Conservation (phyloP, 1,139 yeast genomes). For the Ogataea hybrid region DNA sequence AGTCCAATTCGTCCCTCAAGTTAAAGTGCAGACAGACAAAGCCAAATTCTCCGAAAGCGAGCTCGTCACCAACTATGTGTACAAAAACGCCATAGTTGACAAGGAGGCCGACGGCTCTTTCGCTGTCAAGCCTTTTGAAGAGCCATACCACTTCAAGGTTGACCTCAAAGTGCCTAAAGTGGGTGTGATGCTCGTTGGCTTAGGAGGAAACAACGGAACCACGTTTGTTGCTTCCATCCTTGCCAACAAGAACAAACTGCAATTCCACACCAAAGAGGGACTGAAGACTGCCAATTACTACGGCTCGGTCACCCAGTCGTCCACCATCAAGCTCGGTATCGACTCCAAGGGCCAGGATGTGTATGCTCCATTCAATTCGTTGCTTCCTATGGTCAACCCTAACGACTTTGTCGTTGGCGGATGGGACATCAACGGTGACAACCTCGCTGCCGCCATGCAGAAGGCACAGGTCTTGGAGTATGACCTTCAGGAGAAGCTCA, state of each 20-base stretch:
- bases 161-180: constrained; percentile 81
- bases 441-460: constrained; percentile 75
- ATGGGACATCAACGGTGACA: constrained; percentile 83
- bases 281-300: constrained; percentile 79
- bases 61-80: too few relatives aligned
- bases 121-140: constrained; percentile 67
- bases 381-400: constrained; percentile 87
- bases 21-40: too few relatives aligned
- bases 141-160: constrained; percentile 82
- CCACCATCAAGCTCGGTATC: constrained; percentile 87
- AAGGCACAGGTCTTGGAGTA: constrained; percentile 87
- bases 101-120: constrained; percentile 50
- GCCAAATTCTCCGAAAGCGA: too few relatives aligned
- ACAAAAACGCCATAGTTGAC: constrained; percentile 63
- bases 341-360: constrained; percentile 82
- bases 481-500: constrained; percentile 76
- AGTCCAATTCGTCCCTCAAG: too few relatives aligned
- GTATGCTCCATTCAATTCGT: constrained; percentile 87
- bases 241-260: constrained; percentile 78
- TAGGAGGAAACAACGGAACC: constrained; percentile 97
- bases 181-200: constrained; percentile 88
- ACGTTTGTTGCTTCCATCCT: constrained; percentile 82
- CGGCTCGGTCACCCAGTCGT: constrained; percentile 95
- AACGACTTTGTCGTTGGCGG: constrained; percentile 90
- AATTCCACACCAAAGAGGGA: constrained; percentile 84